Evolutionary conservation across 2,329 filamentous ascomycete species (phyloP).

Genomic region (Tympanopsis confertula): DNA sequence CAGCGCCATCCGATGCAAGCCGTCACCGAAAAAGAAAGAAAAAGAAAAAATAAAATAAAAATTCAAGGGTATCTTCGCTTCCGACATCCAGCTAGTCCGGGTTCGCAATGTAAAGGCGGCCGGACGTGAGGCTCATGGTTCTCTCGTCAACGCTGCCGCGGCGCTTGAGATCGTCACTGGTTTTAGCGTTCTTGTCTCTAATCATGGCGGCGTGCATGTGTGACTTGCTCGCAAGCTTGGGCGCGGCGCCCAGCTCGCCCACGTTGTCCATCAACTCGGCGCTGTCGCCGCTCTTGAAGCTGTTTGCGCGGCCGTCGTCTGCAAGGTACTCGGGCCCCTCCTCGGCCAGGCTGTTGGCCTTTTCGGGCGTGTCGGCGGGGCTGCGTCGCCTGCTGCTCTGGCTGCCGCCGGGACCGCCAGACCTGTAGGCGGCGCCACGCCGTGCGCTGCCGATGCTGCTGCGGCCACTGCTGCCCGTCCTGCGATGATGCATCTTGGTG

Average conservation of each 20-base stretch:
- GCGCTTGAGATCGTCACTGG: constrained; percentile 59
- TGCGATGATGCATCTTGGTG: constrained; percentile 46
- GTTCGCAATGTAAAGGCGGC: constrained; percentile 74
- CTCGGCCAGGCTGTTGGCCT: constrained; percentile 37
- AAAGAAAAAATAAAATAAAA: constrained; percentile 1
- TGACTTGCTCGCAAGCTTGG: constrained; percentile 46
- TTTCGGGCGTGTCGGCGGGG: constrained; percentile 43
- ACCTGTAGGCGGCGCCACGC: constrained; percentile 34
- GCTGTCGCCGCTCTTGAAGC: constrained; percentile 42
- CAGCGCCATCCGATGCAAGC: neutral
- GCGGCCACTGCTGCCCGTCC: constrained; percentile 65
- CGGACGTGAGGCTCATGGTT: constrained; percentile 62
- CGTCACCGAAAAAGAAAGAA: constrained; percentile 5
- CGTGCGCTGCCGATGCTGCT: constrained; percentile 51
- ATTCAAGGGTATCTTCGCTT: constrained; percentile 1
- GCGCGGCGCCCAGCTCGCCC: constrained; percentile 36
- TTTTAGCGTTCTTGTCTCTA: constrained; percentile 55
- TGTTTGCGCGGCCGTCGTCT: constrained; percentile 34
- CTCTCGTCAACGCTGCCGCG: constrained; percentile 76
- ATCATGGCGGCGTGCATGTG: constrained; percentile 43
- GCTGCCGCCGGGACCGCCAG: constrained; percentile 15
- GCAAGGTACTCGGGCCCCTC: constrained; percentile 25
- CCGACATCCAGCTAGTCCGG: constrained; percentile 51
- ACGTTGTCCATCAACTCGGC: constrained; percentile 50
- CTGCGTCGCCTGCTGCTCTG: constrained; percentile 33